Evolutionary conservation across 768 basidiomycete genomes (phyloP).

Genomic region (Pleurotus tuber-regium): DNA sequence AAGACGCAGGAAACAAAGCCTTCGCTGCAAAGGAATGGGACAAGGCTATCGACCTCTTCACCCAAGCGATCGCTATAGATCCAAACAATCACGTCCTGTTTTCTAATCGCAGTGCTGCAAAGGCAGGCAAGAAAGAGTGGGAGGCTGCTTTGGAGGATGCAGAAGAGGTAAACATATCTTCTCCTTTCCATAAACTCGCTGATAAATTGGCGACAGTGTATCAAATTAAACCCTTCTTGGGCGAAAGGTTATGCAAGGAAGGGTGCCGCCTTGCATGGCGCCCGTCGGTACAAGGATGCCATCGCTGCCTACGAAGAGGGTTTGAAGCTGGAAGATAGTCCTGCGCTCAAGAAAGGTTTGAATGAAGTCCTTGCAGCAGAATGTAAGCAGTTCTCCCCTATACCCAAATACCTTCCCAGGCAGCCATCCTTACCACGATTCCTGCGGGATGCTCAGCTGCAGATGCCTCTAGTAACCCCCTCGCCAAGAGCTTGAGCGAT

Average conservation of each 20-base stretch:
- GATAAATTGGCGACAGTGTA: constrained; percentile 62
- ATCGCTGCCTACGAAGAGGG: constrained; percentile 82
- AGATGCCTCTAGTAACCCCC: constrained; percentile 14
- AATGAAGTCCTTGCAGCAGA: constrained; percentile 87
- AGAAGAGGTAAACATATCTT: constrained; percentile 81
- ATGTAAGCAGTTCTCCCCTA: too few species aligned
- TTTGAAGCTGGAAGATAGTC: constrained; percentile 77
- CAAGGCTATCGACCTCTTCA: constrained; percentile 80
- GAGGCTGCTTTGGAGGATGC: constrained; percentile 80
- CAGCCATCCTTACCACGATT: not conserved
- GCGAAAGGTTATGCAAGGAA: constrained; percentile 89
- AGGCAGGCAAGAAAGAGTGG: constrained; percentile 83
- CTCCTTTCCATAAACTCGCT: too few species aligned
- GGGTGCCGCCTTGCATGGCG: constrained; percentile 90
- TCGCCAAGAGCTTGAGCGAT: constrained; percentile 80
- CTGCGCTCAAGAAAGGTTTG: constrained; percentile 81
- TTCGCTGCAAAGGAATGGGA: constrained; percentile 93
- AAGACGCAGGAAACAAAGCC: constrained; percentile 94
- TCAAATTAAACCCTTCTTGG: constrained; percentile 79
- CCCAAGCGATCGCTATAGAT: constrained; percentile 81
- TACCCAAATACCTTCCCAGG: not conserved
- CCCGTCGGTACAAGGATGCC: constrained; percentile 75
- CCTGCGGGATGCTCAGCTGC: not conserved
- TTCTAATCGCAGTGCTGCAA: constrained; percentile 91
- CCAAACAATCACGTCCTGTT: constrained; percentile 83